phyloP scores from a whole-genome alignment of 2,329 filamentous ascomycete genomes.

The Daldinia sp. region DNA sequence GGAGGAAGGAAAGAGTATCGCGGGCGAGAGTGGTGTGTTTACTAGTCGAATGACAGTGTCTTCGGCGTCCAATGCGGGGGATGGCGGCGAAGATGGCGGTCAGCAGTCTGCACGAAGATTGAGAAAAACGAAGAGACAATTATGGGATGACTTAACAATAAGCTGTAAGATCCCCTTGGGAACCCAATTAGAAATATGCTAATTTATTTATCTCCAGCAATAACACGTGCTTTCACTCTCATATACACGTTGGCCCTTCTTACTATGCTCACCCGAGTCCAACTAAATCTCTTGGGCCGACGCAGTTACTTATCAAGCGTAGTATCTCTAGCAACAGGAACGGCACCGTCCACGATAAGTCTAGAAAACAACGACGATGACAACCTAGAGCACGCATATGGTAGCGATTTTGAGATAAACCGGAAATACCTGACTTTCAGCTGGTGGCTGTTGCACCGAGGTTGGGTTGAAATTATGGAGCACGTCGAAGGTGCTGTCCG shows the following conservation, averaged over 20 bases:
- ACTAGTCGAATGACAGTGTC: constrained; percentile 77
- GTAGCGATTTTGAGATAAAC: constrained; percentile 96
- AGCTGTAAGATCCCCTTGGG: constrained; percentile 69
- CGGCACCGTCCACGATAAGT: constrained; percentile 78
- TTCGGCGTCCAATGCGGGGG: constrained; percentile 53
- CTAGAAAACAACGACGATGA: constrained; percentile 95
- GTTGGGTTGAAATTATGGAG: constrained; percentile 83
- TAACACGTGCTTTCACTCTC: constrained; percentile 89
- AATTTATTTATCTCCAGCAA: constrained; percentile 62
- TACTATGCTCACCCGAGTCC: constrained; percentile 90
- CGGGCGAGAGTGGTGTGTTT: constrained; percentile 82
- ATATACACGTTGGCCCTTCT: constrained; percentile 91
- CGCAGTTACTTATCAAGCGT: constrained; percentile 96
- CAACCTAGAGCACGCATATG: constrained; percentile 80
- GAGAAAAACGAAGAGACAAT: constrained; percentile 83
- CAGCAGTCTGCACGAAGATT: constrained; percentile 58
- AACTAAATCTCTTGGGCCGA: constrained; percentile 94
- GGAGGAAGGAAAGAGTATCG: constrained; percentile 81
- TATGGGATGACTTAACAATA: constrained; percentile 98
- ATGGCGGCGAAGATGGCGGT: constrained; percentile 54
- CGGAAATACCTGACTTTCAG: constrained; percentile 94
- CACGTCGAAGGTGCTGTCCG: constrained; percentile 87
- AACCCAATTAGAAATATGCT: neutral
- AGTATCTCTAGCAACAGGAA: constrained; percentile 83
- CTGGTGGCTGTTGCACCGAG: constrained; percentile 95